A percentile compares a stretch with the other conserved stretches of the same genome.
phyloP scores from a whole-genome alignment of 2,329 filamentous ascomycete genomes.

The Sclerotinia spermophila region DNA sequence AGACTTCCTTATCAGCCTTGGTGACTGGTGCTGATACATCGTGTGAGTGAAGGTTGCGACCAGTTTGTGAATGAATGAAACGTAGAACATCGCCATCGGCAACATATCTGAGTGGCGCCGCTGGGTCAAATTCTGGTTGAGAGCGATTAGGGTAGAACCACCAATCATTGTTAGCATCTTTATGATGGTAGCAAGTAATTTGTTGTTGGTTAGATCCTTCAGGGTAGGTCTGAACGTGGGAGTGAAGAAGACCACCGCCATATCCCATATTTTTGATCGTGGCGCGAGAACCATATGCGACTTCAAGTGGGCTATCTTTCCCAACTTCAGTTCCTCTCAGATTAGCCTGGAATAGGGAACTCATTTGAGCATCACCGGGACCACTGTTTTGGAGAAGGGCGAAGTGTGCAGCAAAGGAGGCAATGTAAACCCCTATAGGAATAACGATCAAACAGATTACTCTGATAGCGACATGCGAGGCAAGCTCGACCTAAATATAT shows the following conservation, averaged over 20 bases:
- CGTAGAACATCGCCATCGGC: conserved; percentile 76
- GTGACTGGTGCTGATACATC: conserved; percentile 82
- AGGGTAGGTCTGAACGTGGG: conserved; percentile 92
- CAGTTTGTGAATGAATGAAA: conserved; percentile 90
- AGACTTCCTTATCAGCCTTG: conserved; percentile 89
- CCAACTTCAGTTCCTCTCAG: conserved; percentile 90
- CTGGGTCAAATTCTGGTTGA: conserved; percentile 67
- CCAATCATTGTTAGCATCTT: conserved; percentile 99
- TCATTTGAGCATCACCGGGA: conserved; percentile 99
- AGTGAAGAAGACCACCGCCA: conserved; percentile 91
- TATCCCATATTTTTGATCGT: conserved; percentile 99
- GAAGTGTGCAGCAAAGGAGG: conserved; percentile 95
- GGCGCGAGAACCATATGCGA: conserved; percentile 82
- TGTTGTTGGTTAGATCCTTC: conserved; percentile 94
- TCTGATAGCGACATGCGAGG: conserved; percentile 73
- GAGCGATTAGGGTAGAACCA: conserved; percentile 93
- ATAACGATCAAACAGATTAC: conserved; percentile 85
- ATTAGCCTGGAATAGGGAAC: conserved; percentile 97
- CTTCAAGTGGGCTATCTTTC: conserved; percentile 87
- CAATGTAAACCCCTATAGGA: conserved; percentile 86
- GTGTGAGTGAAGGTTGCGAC: conserved; percentile 95
- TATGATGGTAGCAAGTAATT: conserved; percentile 99
- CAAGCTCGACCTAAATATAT: conserved; percentile 53
- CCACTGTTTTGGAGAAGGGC: conserved; percentile 88
- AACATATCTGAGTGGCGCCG: conserved; percentile 69